Evolutionary conservation across 1,284 basidiomycete genomes (phyloP).

Genomic region (Melanopsichium pennsylvanicum): DNA sequence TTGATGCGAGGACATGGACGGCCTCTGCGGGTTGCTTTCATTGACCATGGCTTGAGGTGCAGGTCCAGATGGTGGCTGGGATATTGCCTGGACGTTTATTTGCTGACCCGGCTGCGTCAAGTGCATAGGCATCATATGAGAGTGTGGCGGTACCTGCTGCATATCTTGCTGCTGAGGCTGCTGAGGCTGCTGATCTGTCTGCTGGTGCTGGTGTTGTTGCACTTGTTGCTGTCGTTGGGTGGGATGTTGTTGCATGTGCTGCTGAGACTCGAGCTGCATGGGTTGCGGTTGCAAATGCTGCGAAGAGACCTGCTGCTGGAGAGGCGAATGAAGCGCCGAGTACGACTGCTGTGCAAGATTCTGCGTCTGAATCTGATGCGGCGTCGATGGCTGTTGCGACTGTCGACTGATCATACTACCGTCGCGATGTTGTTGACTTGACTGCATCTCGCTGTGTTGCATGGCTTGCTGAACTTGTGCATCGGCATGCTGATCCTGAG

Average conservation of each 20-base stretch:
- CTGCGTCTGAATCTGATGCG: constrained; percentile 17
- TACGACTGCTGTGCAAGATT: constrained; percentile 15
- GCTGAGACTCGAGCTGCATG: constrained; percentile 28
- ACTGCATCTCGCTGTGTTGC: constrained; percentile 14
- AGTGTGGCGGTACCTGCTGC: not conserved
- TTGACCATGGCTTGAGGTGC: constrained; percentile 5
- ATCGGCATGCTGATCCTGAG: not conserved
- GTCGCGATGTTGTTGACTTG: constrained; percentile 3
- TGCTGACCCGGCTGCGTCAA: constrained; percentile 17
- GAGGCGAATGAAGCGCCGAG: constrained; percentile 22
- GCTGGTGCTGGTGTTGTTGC: constrained; percentile 1
- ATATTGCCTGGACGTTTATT: constrained; percentile 13
- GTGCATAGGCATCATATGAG: constrained; percentile 31
- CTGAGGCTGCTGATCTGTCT: constrained; percentile 5
- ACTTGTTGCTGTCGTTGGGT: constrained; percentile 9
- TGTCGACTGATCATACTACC: constrained; percentile 2
- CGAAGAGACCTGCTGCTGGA: constrained; percentile 19
- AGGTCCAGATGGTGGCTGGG: constrained; percentile 3
- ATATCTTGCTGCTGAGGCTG: constrained; percentile 4
- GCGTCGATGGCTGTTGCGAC: constrained; percentile 12
- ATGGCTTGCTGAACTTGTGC: not conserved
- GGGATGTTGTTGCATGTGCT: constrained; percentile 7
- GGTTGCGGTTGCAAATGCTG: constrained; percentile 22
- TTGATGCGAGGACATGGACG: constrained; percentile 29
- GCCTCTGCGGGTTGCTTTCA: constrained; percentile 18